These are phyloP conservation scores for Aspergillus mulundensis DNA, from an alignment of 495 filamentous ascomycete genomes.

Conservation along the genomic window DNA sequence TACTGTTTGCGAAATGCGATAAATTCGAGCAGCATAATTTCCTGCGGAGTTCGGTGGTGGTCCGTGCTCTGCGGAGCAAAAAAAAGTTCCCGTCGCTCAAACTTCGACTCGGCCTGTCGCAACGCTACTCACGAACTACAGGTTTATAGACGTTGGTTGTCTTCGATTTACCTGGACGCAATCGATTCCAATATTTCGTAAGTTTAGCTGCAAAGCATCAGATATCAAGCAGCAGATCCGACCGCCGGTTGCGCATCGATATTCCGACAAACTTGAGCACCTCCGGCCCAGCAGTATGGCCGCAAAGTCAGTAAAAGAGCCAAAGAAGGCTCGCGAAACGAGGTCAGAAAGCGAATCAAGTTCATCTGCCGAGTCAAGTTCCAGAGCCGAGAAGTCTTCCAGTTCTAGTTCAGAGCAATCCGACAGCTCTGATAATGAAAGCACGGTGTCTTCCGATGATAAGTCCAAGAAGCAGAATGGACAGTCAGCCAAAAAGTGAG, in stretches of 20 bases:
- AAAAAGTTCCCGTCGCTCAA: constrained; percentile 30
- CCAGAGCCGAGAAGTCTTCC: constrained; percentile 23
- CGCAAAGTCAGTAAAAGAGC: constrained; percentile 16
- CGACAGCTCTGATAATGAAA: constrained; percentile 33
- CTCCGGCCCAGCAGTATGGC: constrained; percentile 25
- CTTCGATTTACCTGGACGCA: neutral
- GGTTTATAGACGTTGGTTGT: neutral
- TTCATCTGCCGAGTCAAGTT: constrained; percentile 27
- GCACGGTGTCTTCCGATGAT: constrained; percentile 25
- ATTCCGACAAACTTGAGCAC: neutral
- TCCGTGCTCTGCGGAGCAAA: constrained; percentile 47
- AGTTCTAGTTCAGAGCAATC: constrained; percentile 30
- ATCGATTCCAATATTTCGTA: neutral
- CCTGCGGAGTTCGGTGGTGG: constrained; percentile 32
- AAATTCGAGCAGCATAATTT: constrained; percentile 2
- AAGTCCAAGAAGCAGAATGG: constrained; percentile 15
- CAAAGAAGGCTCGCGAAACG: constrained; percentile 27
- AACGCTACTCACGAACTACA: neutral
- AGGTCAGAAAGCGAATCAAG: constrained; percentile 27
- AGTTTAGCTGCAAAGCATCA: neutral
- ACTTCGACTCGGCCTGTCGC: constrained; percentile 10
- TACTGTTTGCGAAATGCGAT: neutral
- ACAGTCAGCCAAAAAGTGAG: constrained; percentile 25
- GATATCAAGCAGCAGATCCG: neutral
- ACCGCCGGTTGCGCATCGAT: neutral